Percentiles rank a stretch among this genome's conserved stretches.
phyloP scores from a whole-genome alignment of 495 filamentous ascomycete species.

The Trichoderma virens region DNA sequence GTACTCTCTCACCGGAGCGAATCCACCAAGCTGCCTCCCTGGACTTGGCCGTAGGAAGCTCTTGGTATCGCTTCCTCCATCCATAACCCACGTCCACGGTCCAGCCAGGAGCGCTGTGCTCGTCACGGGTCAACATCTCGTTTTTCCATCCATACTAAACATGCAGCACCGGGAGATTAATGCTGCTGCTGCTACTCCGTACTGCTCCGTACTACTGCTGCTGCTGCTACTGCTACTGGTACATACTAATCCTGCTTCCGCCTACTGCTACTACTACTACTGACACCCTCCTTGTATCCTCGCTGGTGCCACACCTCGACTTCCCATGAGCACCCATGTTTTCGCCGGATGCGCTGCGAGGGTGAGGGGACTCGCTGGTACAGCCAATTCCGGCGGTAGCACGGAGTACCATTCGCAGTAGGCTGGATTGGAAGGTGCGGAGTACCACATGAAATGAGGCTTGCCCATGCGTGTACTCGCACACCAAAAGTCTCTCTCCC shows the following conservation, averaged over 20 bases:
- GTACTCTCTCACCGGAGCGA: background rate
- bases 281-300: slow-evolving; percentile 6
- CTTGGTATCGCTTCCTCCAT: background rate
- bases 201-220: no score
- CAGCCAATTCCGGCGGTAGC: background rate
- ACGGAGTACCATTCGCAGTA: background rate
- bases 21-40: background rate
- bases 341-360: background rate
- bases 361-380: background rate
- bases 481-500: background rate
- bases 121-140: no score
- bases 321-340: background rate
- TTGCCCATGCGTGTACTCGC: background rate
- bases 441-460: background rate
- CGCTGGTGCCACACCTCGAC: background rate
- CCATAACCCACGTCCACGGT: no score
- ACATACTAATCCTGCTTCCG: no score
- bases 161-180: no score
- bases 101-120: no score
- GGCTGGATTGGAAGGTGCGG: background rate
- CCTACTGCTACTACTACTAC: background rate
- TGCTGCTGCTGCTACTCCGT: background rate
- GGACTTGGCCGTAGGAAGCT: background rate
- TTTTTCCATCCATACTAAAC: background rate
- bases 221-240: no score